Evolutionary conservation across 1,139 yeast genomes (phyloP), one percentile per base, ranked within the genome.

Genomic region (Blastobotrys capitulatus): DNA sequence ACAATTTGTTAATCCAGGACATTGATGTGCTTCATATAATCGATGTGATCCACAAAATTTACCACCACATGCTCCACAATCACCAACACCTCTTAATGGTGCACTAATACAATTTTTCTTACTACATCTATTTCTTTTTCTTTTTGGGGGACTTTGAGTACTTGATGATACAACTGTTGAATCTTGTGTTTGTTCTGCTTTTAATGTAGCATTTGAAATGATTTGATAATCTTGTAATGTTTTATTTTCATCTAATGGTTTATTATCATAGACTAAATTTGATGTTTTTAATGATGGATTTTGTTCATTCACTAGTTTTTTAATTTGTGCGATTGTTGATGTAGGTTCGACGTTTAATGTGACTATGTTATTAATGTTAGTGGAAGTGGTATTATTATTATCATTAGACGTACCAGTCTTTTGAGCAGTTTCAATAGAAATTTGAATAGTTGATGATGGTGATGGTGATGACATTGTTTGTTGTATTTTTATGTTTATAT

Each of bases 1-100:
- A 72, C 95, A 86, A 58, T 72, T 75, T 63, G 84, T 86, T 54
- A 88, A 77, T 8, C 94, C 95, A 53, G 77, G 73, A 65, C 97
- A 88, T 54, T 78, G 68, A 68, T 88, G 97, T 66, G 84, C 88
- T 67, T 88, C 97, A 68, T 88, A 74, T 52, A 89, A 75, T 53
- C 97, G 75, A 69, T 88, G 97, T 62, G 84, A 84, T 38, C 94
- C 86, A 68, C 97, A 88, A 66, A 81, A 88, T 63, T 83, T 85
- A 42, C 96, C 95, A 48, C 81, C 80, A 66, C 96, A 89, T 63
- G 83, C 86, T 51, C 82, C 78, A 67, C 97, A 89, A 66, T 84
- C 89, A 38, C 96, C 96, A 37, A 86, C 94, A 71, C 88, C 85
- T 56, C 95, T 78, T 52, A 87, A 76, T 1, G 92, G 88, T 3